Evolutionary conservation across 371 early-diverging fungal species (phyloP).

Genomic region (Mortierella sp.): DNA sequence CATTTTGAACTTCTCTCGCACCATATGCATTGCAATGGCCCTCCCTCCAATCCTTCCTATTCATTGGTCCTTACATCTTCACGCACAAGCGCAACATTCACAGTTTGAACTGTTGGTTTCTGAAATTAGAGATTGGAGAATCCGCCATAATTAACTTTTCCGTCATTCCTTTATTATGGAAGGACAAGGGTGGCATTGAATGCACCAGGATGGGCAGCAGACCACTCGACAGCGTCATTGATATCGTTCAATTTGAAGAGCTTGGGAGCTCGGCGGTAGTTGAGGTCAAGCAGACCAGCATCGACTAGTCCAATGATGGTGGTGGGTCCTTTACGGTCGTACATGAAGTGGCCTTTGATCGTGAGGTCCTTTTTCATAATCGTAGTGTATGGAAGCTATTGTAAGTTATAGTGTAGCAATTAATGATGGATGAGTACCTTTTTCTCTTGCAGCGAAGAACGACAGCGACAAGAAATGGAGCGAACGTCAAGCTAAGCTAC

Average conservation of each 20-base stretch:
- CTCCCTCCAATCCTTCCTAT: too few species aligned
- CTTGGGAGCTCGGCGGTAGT: constrained; percentile 4
- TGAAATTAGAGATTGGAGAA: too few species aligned
- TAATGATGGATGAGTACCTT: too few species aligned
- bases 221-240: constrained; percentile 8
- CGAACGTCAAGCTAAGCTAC: too few species aligned
- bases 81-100: too few species aligned
- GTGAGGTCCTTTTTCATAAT: constrained; percentile 33
- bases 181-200: constrained; percentile 21
- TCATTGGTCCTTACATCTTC: too few species aligned
- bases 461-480: too few species aligned
- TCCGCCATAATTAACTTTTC: too few species aligned
- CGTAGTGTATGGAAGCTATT: constrained; percentile 22
- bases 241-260: constrained; percentile 9
- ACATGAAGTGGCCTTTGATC: constrained; percentile 45
- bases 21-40: too few species aligned
- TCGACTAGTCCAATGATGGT: constrained; percentile 30
- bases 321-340: constrained; percentile 13
- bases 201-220: background rate
- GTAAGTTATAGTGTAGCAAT: background rate
- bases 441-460: too few species aligned
- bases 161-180: background rate
- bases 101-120: too few species aligned
- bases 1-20: too few species aligned
- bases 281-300: constrained; percentile 25